phyloP scores from a whole-genome alignment of 2,329 filamentous ascomycete species.

The Metarhizium rileyi region DNA sequence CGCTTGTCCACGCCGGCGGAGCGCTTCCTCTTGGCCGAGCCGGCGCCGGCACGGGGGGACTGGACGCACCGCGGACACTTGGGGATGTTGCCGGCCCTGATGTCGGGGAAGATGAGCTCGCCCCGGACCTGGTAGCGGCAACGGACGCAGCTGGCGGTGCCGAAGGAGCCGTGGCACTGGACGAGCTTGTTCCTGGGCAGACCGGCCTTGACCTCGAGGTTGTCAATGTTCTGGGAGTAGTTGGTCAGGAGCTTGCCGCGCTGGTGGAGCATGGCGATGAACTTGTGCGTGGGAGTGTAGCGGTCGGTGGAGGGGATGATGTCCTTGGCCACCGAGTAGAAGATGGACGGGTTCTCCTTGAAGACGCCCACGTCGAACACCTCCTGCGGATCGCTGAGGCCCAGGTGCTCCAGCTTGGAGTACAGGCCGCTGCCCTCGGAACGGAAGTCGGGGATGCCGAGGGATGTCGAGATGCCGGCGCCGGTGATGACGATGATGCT shows the following conservation, averaged over 20 bases:
- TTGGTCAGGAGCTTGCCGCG: slow-evolving; percentile 87
- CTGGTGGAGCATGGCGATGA: slow-evolving; percentile 81
- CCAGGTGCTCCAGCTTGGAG: slow-evolving; percentile 69
- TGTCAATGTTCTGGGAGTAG: slow-evolving; percentile 98
- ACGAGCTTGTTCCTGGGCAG: slow-evolving; percentile 74
- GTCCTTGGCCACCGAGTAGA: slow-evolving; percentile 85
- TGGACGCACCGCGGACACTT: slow-evolving; percentile 63
- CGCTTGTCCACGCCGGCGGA: slow-evolving; percentile 25
- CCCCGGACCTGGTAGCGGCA: slow-evolving; percentile 68
- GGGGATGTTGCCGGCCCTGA: slow-evolving; percentile 67
- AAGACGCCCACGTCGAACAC: slow-evolving; percentile 91
- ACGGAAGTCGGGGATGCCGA: slow-evolving; percentile 94
- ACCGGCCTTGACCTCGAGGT: slow-evolving; percentile 80
- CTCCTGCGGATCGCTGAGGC: slow-evolving; percentile 77
- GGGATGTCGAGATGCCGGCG: slow-evolving; percentile 90
- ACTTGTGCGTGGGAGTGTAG: slow-evolving; percentile 87
- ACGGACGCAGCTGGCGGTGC: slow-evolving; percentile 78
- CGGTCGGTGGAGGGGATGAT: slow-evolving; percentile 73
- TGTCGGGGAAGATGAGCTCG: slow-evolving; percentile 68
- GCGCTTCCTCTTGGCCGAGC: slow-evolving; percentile 29
- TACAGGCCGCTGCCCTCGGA: slow-evolving; percentile 91
- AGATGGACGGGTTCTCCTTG: slow-evolving; percentile 74
- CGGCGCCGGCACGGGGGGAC: slow-evolving; percentile 29
- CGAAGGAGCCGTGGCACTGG: slow-evolving; percentile 95
- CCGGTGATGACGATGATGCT: slow-evolving; percentile 94